Base-by-base conservation (phyloP, 495 filamentous ascomycete genomes). In the Xylaria cubensis region DNA sequence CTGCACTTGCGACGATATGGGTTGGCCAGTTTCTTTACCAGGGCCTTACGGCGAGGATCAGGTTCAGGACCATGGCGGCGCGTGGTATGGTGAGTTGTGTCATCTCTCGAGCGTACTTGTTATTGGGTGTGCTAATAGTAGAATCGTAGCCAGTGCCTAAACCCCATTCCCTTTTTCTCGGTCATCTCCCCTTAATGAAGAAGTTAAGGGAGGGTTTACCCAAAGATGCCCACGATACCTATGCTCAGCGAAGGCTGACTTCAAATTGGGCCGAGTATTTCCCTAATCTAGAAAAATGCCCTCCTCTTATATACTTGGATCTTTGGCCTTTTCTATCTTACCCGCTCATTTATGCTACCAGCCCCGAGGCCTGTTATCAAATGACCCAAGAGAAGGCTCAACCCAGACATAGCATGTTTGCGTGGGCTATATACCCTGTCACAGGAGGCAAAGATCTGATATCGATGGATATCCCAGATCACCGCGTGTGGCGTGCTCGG, bases 241-340 rank as follows among this genome's bases (percentile, higher is more conserved):
- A 61, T 3, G 51, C 51, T 13, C 51, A 56, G 51, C 46, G 46
- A 50, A 50, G 55, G 4, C 50, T 53, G n/a, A 15, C 21, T 7
- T 9, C 34, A 6, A 24, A 64, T 32, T 73, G 67, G 73, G 21
- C 29, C 7, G 65, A 62, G 10, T 51, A 72, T 9, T 74, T 74
- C 21, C 75, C 75, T 5, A 50, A 66, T 19, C 15, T 50, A 24
- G 39, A n/a, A 1, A 8, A 44, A 34, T 73, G 73, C 24, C 72
- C 72, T 21, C 69, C 67, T 19, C 26, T 74, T 13, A 42, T 74
- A 71, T 85, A 86, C 72, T 7, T 86, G 32, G 83, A 85, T 68
- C 42, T 76, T n/a, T 86, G 82, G 82, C 83, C 84, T 5, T 51
- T 67, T 41, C 26, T 67, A 15, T 8, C 12, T 4, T 17, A 67